Conservation (phyloP, 371 early-diverging fungal species). For the Lichtheimia ramosa region DNA sequence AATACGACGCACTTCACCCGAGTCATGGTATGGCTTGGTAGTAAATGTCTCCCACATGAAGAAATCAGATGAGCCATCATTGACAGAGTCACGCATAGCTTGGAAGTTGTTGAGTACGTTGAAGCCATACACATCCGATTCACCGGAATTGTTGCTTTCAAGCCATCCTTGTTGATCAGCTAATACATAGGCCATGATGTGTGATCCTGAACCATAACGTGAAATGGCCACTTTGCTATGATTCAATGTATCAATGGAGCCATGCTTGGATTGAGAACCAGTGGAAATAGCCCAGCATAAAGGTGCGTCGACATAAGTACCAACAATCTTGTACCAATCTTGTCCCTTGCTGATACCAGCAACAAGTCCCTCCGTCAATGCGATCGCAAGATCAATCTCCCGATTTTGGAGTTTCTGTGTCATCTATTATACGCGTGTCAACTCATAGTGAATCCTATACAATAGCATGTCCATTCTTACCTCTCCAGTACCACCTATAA, state of each 20-base stretch:
- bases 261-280: conserved; percentile 47
- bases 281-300: conserved; percentile 77
- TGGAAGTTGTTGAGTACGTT: conserved; percentile 68
- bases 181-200: conserved; percentile 82
- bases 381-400: conserved; percentile 76
- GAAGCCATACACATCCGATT: conserved; percentile 51
- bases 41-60: conserved; percentile 90
- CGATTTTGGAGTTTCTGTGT: conserved; percentile 67
- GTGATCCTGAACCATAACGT: conserved; percentile 80
- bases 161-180: conserved; percentile 76
- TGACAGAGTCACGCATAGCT: conserved; percentile 74
- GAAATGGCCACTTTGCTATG: conserved; percentile 71
- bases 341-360: conserved; percentile 69
- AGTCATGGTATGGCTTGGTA: conserved; percentile 81
- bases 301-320: conserved; percentile 76
- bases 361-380: conserved; percentile 84
- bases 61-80: conserved; percentile 62
- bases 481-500: conserved; percentile 66
- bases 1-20: conserved; percentile 68
- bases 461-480: conserved; percentile 28
- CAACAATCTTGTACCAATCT: conserved; percentile 67
- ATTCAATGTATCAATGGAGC: conserved; percentile 58
- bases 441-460: neutral
- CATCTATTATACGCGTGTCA: conserved; percentile 62
- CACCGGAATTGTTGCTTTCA: conserved; percentile 12